These are phyloP conservation scores for Bipolaris zeicola DNA, from an alignment of 2,329 filamentous ascomycete genomes.

Conservation along the genomic window DNA sequence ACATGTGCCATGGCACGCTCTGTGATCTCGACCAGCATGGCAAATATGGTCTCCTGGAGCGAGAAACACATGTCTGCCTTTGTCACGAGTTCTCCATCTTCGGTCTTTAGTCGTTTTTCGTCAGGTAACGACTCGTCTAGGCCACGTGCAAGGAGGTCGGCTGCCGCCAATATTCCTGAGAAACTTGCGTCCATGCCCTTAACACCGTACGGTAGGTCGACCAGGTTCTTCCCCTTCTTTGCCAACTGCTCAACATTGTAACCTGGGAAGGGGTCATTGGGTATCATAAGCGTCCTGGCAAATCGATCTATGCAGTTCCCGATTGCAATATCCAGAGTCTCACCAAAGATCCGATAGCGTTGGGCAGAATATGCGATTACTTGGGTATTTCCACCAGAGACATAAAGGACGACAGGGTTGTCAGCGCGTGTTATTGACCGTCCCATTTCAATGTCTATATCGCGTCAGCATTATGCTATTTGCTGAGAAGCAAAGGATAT, in stretches of 20 bases:
- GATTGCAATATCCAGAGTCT: slow-evolving; percentile 95
- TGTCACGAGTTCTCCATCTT: slow-evolving; percentile 66
- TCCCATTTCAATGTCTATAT: slow-evolving; percentile 90
- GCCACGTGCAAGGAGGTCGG: slow-evolving; percentile 78
- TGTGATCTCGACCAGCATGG: slow-evolving; percentile 98
- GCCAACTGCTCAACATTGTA: slow-evolving; percentile 98
- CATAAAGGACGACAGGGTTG: slow-evolving; percentile 95
- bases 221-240: slow-evolving; percentile 69
- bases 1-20: slow-evolving; percentile 99
- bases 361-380: slow-evolving; percentile 96
- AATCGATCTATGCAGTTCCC: slow-evolving; percentile 98
- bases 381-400: slow-evolving; percentile 94
- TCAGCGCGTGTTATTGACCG: slow-evolving; percentile 85
- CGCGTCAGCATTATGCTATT: background rate
- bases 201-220: slow-evolving; percentile 93
- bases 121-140: slow-evolving; percentile 52
- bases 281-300: slow-evolving; percentile 85
- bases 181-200: slow-evolving; percentile 99
- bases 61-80: slow-evolving; percentile 89
- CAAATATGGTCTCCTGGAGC: slow-evolving; percentile 91
- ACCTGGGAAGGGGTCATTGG: slow-evolving; percentile 93
- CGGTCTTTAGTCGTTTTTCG: slow-evolving; percentile 51
- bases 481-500: background rate
- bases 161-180: slow-evolving; percentile 83
- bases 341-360: slow-evolving; percentile 96